Evolutionary conservation across 1,284 basidiomycete species (phyloP), one percentile per base, ranked within the genome.

Genomic region (Spongispora temasekensis): DNA sequence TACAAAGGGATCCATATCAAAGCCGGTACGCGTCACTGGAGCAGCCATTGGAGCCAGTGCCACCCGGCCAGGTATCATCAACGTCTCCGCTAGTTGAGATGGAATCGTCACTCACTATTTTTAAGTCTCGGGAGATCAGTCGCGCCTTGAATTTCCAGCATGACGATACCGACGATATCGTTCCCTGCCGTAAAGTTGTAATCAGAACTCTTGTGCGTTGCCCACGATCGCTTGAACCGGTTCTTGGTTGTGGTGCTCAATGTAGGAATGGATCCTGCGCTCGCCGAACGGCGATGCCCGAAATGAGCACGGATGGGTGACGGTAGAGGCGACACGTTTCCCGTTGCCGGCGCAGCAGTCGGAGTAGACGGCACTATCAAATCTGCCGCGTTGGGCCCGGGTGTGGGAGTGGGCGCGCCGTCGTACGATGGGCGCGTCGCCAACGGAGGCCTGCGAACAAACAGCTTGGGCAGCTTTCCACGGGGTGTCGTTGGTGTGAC

Each of bases 1-100:
- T 17, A 95, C 92, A 70, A 98, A 98, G 0, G 95, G 95, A 69
- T 99, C 95, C 95, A 98, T 98, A 72, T 98, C 96, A 85, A 89
- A 95, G 0, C 91, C 91, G 0, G 86, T 91, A 3, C 90, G 84
- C 3, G 89, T 93, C 84, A 93, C 91, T 92, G 62, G n/a, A 42
- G n/a, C 8, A 15, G n/a, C n/a, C n/a, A n/a, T n/a, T n/a, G n/a
- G n/a, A n/a, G n/a, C n/a, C n/a, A n/a, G n/a, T n/a, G n/a, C n/a
- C n/a, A n/a, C n/a, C n/a, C n/a, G n/a, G n/a, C n/a, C n/a, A n/a
- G n/a, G n/a, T n/a, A n/a, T 46, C 46, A 34, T 71, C 63, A 63
- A 44, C 15, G n/a, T n/a, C n/a, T n/a, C n/a, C n/a, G n/a, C 57
- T 57, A 61, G 32, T 25, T 37, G 28, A 15, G 17, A 46, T 53